Evolutionary conservation across 768 basidiomycete species (phyloP).

Genomic region (Phaeolepiota aurea): DNA sequence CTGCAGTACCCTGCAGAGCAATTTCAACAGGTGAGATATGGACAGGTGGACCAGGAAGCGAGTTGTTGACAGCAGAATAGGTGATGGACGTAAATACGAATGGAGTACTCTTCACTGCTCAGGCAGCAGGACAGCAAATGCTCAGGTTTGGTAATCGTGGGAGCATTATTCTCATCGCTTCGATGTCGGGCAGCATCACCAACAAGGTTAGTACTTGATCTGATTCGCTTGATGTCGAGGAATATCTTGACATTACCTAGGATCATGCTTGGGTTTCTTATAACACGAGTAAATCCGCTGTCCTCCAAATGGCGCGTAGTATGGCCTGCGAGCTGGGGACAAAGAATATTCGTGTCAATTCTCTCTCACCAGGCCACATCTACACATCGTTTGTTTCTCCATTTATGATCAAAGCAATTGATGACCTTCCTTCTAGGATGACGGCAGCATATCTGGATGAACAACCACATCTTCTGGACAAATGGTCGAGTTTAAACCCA

Average conservation of each 20-base stretch:
- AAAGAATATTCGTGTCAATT: slow-evolving; percentile 63
- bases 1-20: slow-evolving; percentile 57
- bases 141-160: slow-evolving; percentile 41
- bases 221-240: background rate
- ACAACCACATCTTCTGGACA: slow-evolving; percentile 51
- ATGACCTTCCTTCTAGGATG: slow-evolving; percentile 37
- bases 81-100: slow-evolving; percentile 64
- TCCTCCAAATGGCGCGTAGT: slow-evolving; percentile 73
- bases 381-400: slow-evolving; percentile 45
- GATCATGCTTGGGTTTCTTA: slow-evolving; percentile 73
- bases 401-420: background rate
- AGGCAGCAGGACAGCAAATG: slow-evolving; percentile 61
- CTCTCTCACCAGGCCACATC: slow-evolving; percentile 70
- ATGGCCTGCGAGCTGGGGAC: slow-evolving; percentile 75
- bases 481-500: slow-evolving; percentile 66
- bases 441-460: slow-evolving; percentile 64
- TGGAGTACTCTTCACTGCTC: slow-evolving; percentile 56
- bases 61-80: slow-evolving; percentile 24
- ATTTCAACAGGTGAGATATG: slow-evolving; percentile 46
- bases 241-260: slow-evolving; percentile 21
- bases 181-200: slow-evolving; percentile 64
- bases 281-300: slow-evolving; percentile 71
- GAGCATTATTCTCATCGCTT: slow-evolving; percentile 58
- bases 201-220: slow-evolving; percentile 41
- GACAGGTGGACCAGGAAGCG: background rate